Evolutionary conservation across 2,329 filamentous ascomycete species (phyloP).

Genomic region (Penicillium sp.): DNA sequence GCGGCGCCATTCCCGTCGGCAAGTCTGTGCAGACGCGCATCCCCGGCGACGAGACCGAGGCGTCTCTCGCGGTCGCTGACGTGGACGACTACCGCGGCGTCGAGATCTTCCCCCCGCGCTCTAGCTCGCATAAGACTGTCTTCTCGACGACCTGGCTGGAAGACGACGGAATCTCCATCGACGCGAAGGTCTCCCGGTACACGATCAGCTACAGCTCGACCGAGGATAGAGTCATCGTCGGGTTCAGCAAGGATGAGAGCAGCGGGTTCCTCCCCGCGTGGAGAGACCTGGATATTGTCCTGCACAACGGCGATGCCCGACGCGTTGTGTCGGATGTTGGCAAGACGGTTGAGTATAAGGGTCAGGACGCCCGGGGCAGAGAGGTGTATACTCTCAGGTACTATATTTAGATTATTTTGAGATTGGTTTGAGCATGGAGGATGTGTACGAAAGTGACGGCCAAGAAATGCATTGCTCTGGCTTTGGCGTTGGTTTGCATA

Average conservation of each 20-base stretch:
- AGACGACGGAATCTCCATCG: conserved; percentile 60
- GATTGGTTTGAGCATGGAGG: too few relatives aligned
- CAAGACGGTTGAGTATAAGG: conserved; percentile 34
- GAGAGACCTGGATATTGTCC: conserved; percentile 55
- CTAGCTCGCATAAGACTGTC: conserved; percentile 43
- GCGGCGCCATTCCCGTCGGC: conserved; percentile 60
- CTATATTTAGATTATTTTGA: conserved; percentile 5
- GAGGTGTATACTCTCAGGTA: conserved; percentile 37
- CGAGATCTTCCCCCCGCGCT: conserved; percentile 61
- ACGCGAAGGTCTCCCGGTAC: conserved; percentile 49
- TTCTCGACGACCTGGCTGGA: conserved; percentile 58
- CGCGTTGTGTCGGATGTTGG: conserved; percentile 42
- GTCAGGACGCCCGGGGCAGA: conserved; percentile 33
- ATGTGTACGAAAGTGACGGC: neutral
- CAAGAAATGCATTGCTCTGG: neutral
- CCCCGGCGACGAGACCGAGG: conserved; percentile 55
- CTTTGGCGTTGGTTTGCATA: neutral
- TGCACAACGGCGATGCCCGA: conserved; percentile 57
- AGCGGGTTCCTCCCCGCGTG: conserved; percentile 55
- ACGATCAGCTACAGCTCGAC: conserved; percentile 52
- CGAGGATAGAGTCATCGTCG: conserved; percentile 50
- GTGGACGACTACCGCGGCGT: conserved; percentile 61
- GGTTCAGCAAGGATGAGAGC: conserved; percentile 45
- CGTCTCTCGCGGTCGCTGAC: conserved; percentile 44
- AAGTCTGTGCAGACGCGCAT: conserved; percentile 57